phyloP scores from a whole-genome alignment of 805 yeast genomes.

The Groenewaldozyma tartarivorans region DNA sequence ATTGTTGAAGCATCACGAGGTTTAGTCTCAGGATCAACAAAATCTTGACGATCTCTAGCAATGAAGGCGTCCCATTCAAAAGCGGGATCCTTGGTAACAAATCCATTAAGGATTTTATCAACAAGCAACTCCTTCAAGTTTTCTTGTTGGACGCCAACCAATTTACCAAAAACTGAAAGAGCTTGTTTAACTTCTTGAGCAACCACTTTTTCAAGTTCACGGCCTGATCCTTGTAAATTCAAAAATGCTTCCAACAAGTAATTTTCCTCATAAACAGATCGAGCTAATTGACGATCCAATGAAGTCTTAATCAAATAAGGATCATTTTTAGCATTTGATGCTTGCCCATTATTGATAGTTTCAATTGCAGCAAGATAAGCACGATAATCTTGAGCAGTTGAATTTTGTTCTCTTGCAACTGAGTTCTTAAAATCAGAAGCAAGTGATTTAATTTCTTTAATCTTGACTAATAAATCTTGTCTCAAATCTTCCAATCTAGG shows the following conservation, averaged over 20 bases:
- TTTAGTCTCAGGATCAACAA: conserved; percentile 53
- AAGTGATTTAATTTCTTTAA: conserved; percentile 75
- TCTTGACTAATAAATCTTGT: conserved; percentile 71
- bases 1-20: conserved; percentile 55
- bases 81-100: conserved; percentile 66
- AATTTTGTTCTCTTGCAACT: conserved; percentile 57
- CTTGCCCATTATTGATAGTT: conserved; percentile 39
- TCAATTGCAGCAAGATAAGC: conserved; percentile 56
- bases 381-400: conserved; percentile 48
- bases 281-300: conserved; percentile 68
- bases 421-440: conserved; percentile 78
- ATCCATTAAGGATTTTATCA: conserved; percentile 62
- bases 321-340: conserved; percentile 49
- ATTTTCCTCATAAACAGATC: conserved; percentile 75
- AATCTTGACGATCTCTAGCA: conserved; percentile 51
- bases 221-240: conserved; percentile 80
- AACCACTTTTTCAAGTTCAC: conserved; percentile 80
- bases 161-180: conserved; percentile 57
- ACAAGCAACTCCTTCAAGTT: conserved; percentile 40
- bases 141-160: conserved; percentile 39
- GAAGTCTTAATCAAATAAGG: conserved; percentile 68
- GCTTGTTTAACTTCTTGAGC: conserved; percentile 81
- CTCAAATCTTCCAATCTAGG: conserved; percentile 61
- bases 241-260: conserved; percentile 80
- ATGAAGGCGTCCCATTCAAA: conserved; percentile 88